phyloP scores from a whole-genome alignment of 176 grass and related monocot species.

The Avena atlantica region DNA sequence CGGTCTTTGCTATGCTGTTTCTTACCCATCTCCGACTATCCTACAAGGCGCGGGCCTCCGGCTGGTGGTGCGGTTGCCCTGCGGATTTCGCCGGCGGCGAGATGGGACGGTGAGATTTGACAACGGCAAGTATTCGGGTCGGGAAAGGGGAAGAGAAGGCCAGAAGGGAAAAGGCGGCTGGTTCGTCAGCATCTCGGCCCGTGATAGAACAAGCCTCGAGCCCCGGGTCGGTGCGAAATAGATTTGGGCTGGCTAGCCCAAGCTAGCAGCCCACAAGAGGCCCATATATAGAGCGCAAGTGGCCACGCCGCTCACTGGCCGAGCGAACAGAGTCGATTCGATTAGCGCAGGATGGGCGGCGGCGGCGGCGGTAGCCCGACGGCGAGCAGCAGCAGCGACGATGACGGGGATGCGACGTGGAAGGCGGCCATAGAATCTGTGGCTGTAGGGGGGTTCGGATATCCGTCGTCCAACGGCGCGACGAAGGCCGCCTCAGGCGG shows the following conservation, averaged over 20 bases:
- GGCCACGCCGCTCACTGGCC: background rate
- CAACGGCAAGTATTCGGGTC: constrained; percentile 25
- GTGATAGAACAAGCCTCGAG: constrained; percentile 32
- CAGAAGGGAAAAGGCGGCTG: constrained; percentile 27
- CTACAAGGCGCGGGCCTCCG: background rate
- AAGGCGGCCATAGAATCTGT: constrained; percentile 82
- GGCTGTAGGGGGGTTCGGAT: constrained; percentile 48
- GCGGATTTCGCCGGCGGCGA: constrained; percentile 40
- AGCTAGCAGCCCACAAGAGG: background rate
- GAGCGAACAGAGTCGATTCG: background rate
- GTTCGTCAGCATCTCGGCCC: constrained; percentile 22
- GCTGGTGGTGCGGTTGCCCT: background rate
- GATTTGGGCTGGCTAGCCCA: background rate
- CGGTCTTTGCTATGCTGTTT: constrained; percentile 99
- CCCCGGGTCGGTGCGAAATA: constrained; percentile 26
- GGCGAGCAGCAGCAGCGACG: constrained; percentile 72
- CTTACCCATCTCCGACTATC: constrained; percentile 81
- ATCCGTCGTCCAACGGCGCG: constrained; percentile 50
- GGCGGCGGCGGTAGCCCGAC: constrained; percentile 37
- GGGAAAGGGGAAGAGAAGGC: constrained; percentile 11
- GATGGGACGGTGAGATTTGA: constrained; percentile 26
- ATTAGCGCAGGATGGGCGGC: constrained; percentile 37
- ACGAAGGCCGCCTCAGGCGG: constrained; percentile 32
- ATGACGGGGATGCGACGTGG: constrained; percentile 84
- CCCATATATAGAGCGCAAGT: constrained; percentile 1